Evolutionary conservation across 352 stramenopile species (phyloP), one percentile per base, ranked within the genome.

Genomic region (Phytopythium boreale): DNA sequence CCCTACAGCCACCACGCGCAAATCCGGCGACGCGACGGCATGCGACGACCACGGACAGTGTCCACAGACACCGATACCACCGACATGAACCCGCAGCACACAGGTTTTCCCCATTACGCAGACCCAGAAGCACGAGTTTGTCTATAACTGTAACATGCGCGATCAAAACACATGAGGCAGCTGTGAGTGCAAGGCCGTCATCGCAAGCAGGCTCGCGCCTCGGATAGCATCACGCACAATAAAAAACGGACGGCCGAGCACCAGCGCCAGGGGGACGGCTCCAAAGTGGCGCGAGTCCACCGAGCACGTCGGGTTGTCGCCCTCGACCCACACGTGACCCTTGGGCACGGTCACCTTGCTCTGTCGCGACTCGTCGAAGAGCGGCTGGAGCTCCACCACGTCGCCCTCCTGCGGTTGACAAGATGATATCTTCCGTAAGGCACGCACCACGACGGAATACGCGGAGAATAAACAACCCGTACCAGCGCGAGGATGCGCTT

Each of bases 271-370:
- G 11, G 96, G 96, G 9, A 99, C 77, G 12, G 97, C 79, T 3
- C 97, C 97, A 61, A 97, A 98, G 69, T 97, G 82, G 9, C 97
- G 82, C 61, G 93, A 98, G 82, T 99, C 97, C 1, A 89, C 88
- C 10, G 92, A 98, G 69, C 97, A 94, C 46, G 82, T 86, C 9
- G 90, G 65, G 75, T 99, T 99, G 76, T 99, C 97, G 43, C 97
- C 97, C 81, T 99, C 95, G 8, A 99, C 71, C 97, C 97, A 99
- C 36, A 98, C 73, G 67, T 98, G 93, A 56, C 96, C 94, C 62
- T 97, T 89, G 8, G 96, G 96, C 22, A 99, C 77, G 7, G 70
- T 79, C 46, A 93, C 79, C 47, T 76, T 88, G 27, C 75, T 75
- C 37, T 68, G 76, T 6, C 79, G 80, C 37, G 77, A 63, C 41